Conservation (phyloP, 169 alveolate species). For the Cryptosporidium xiaoi region DNA sequence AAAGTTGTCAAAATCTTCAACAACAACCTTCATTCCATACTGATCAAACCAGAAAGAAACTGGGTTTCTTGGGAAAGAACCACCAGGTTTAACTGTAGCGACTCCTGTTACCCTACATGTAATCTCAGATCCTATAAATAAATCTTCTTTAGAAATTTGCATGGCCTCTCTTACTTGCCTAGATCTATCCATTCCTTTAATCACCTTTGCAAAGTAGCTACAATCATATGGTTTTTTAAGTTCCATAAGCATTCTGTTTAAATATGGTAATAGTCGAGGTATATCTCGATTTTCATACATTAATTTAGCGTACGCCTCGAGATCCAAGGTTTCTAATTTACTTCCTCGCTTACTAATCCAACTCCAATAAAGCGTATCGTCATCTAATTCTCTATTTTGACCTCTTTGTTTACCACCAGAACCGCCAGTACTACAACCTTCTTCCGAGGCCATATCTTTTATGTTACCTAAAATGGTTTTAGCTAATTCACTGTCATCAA, state of each 20-base stretch:
- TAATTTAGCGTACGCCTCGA: slow-evolving; percentile 77
- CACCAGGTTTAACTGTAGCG: slow-evolving; percentile 5
- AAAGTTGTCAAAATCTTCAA: slow-evolving; percentile 60
- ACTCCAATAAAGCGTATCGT: slow-evolving; percentile 62
- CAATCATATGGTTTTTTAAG: slow-evolving; percentile 60
- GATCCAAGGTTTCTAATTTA: slow-evolving; percentile 77
- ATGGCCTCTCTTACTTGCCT: slow-evolving; percentile 47
- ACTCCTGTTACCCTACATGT: slow-evolving; percentile 55
- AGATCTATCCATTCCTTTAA: slow-evolving; percentile 59
- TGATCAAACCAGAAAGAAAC: slow-evolving; percentile 61
- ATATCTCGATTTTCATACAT: slow-evolving; percentile 67
- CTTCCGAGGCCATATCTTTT: slow-evolving; percentile 64
- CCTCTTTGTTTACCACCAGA: slow-evolving; percentile 64
- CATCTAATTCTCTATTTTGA: neutral
- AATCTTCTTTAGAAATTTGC: slow-evolving; percentile 43
- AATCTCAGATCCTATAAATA: slow-evolving; percentile 66
- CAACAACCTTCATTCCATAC: slow-evolving; percentile 42
- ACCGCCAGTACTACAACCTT: neutral
- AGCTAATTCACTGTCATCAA: slow-evolving; percentile 39
- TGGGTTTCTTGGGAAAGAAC: slow-evolving; percentile 25
- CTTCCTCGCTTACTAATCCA: slow-evolving; percentile 75
- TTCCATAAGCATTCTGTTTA: slow-evolving; percentile 54
- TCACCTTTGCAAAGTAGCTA: slow-evolving; percentile 14
- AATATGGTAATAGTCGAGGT: slow-evolving; percentile 60
- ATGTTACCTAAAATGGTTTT: slow-evolving; percentile 60